A percentile compares a stretch with the other conserved stretches of the same genome.
These are phyloP conservation scores for Ceratocystiopsis minuta DNA, from an alignment of 2,329 filamentous ascomycete genomes.

Conservation along the genomic window DNA sequence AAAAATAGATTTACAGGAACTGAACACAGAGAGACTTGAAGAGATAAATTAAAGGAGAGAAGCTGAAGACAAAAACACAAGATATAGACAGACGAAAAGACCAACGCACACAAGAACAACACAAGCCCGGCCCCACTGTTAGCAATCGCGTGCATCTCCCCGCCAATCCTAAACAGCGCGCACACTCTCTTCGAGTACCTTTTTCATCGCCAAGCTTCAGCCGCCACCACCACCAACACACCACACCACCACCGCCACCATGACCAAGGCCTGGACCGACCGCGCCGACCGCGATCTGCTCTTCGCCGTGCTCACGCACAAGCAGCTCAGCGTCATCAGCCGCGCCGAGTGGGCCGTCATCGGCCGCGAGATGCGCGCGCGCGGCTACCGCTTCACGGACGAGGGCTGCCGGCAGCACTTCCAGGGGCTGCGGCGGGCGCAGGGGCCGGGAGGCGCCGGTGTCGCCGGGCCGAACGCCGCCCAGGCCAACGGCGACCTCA, in stretches of 20 bases:
- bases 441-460: conserved; percentile 10
- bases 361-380: conserved; percentile 38
- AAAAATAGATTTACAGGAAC: too few relatives aligned
- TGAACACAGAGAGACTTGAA: too few relatives aligned
- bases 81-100: too few relatives aligned
- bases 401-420: conserved; percentile 47
- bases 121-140: too few relatives aligned
- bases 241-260: conserved; percentile 12
- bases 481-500: conserved; percentile 34
- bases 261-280: conserved; percentile 44
- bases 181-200: too few relatives aligned
- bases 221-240: too few relatives aligned
- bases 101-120: too few relatives aligned
- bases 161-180: too few relatives aligned
- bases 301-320: conserved; percentile 43
- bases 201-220: too few relatives aligned
- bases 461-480: too few relatives aligned
- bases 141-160: too few relatives aligned
- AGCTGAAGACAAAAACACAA: not conserved
- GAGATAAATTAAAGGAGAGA: too few relatives aligned
- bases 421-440: conserved; percentile 36
- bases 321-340: conserved; percentile 46
- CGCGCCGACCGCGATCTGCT: conserved; percentile 44
- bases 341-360: conserved; percentile 44
- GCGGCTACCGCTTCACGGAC: conserved; percentile 46